phyloP scores from a whole-genome alignment of 495 filamentous ascomycete genomes.

The Wilcoxina mikolae region DNA sequence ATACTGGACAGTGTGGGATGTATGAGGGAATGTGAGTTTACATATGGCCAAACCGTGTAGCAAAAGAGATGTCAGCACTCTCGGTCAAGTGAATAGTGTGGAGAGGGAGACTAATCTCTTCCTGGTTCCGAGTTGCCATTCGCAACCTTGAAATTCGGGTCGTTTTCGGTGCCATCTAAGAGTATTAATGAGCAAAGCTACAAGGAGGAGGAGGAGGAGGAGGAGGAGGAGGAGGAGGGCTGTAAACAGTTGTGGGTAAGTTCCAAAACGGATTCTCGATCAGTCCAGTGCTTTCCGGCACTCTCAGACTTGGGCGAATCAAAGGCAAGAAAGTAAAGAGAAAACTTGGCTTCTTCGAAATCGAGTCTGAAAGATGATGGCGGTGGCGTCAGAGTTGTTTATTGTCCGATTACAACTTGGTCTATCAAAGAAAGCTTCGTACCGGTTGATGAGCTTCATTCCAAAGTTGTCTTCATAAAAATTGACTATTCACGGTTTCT shows the following conservation, averaged over 20 bases:
- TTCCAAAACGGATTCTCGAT: conserved; percentile 80
- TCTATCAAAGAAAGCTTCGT: conserved; percentile 38
- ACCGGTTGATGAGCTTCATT: conserved; percentile 64
- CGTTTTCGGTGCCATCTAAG: conserved; percentile 66
- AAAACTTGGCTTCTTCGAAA: conserved; percentile 69
- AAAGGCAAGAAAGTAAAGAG: conserved; percentile 73
- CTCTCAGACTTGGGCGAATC: conserved; percentile 49
- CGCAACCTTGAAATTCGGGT: conserved; percentile 63
- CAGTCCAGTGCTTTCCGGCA: conserved; percentile 49
- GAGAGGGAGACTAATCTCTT: conserved; percentile 18
- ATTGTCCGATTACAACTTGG: background rate
- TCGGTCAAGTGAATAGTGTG: background rate
- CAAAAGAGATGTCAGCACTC: background rate
- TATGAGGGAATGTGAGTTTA: too few relatives aligned
- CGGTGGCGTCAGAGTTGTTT: background rate
- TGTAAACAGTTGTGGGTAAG: conserved; percentile 69
- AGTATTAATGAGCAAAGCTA: background rate
- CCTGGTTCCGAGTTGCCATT: conserved; percentile 83
- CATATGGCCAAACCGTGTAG: conserved; percentile 68
- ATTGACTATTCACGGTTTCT: conserved; percentile 41
- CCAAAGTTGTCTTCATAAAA: conserved; percentile 84
- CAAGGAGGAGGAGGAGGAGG: background rate
- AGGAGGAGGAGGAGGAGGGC: background rate
- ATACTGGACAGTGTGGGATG: background rate
- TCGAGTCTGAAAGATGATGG: conserved; percentile 18